phyloP scores from a whole-genome alignment of 768 basidiomycete genomes.

The Lentinula detonsa region DNA sequence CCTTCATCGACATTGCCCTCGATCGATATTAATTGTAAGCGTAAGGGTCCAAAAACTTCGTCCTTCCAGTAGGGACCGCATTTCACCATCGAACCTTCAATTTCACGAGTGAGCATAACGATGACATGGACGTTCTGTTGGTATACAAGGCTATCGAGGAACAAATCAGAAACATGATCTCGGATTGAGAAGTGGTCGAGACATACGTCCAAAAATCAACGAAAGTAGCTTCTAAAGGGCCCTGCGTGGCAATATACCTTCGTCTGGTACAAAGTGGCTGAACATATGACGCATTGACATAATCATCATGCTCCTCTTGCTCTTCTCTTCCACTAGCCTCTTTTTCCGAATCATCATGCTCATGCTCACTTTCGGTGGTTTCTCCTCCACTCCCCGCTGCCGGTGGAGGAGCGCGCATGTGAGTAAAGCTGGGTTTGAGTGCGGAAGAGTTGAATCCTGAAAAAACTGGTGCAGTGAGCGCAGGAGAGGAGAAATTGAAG shows the following conservation, averaged over 20 bases:
- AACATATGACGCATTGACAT: conserved; percentile 93
- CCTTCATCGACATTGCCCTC: conserved; percentile 16
- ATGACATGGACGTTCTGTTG: conserved; percentile 94
- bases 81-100: conserved; percentile 84
- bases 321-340: neutral
- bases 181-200: neutral
- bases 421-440: neutral
- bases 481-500: neutral
- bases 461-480: neutral
- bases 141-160: conserved; percentile 65
- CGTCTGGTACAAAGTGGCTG: conserved; percentile 78
- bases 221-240: conserved; percentile 85
- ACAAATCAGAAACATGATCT: neutral
- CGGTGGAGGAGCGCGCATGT: neutral
- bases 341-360: neutral
- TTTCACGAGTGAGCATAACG: conserved; percentile 92
- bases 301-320: conserved; percentile 62
- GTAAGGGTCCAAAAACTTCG: conserved; percentile 63
- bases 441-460: neutral
- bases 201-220: conserved; percentile 92
- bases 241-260: conserved; percentile 94
- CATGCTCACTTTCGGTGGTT: conserved; percentile 3
- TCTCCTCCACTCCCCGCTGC: conserved; percentile 1
- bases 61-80: conserved; percentile 88
- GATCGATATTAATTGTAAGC: conserved; percentile 34